Percentiles rank a stretch among this genome's conserved stretches.
phyloP scores from a whole-genome alignment of 2,329 filamentous ascomycete genomes.

The Colletotrichum neosansevieriae region DNA sequence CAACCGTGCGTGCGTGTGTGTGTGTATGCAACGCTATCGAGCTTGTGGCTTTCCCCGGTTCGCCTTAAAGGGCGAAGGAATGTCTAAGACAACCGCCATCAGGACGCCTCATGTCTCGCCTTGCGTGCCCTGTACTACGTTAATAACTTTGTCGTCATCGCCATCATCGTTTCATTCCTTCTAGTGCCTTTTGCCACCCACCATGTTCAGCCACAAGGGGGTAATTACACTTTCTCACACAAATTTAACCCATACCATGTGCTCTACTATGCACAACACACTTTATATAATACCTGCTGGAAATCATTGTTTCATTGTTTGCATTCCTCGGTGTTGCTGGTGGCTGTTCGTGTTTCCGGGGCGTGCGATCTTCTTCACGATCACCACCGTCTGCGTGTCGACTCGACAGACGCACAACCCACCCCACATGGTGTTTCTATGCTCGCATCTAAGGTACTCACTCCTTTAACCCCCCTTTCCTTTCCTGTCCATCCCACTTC shows the following conservation, averaged over 20 bases:
- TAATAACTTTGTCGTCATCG: slow-evolving; percentile 11
- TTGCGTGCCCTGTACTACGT: slow-evolving; percentile 18
- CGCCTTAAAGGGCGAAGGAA: not conserved
- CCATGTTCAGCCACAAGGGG: too few relatives aligned
- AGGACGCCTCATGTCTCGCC: slow-evolving; percentile 14
- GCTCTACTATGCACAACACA: too few relatives aligned
- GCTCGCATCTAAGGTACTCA: not conserved
- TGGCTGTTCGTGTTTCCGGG: slow-evolving; percentile 8
- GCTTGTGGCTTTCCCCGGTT: not conserved
- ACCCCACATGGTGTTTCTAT: not conserved
- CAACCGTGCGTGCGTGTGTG: not conserved
- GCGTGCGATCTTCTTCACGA: not conserved
- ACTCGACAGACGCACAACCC: not conserved
- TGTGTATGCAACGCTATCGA: slow-evolving; percentile 4
- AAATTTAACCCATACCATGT: too few relatives aligned
- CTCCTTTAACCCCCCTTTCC: too few relatives aligned
- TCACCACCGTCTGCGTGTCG: too few relatives aligned
- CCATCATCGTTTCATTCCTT: not conserved
- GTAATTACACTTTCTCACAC: too few relatives aligned
- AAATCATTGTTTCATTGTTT: not conserved
- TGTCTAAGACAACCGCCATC: slow-evolving; percentile 9
- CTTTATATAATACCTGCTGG: too few relatives aligned
- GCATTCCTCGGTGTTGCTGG: not conserved
- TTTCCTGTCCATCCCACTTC: too few relatives aligned
- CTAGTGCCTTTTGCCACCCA: too few relatives aligned